These are phyloP conservation scores for Chaetomiaceae sp. DNA, from an alignment of 2,329 filamentous ascomycete genomes.

Conservation along the genomic window DNA sequence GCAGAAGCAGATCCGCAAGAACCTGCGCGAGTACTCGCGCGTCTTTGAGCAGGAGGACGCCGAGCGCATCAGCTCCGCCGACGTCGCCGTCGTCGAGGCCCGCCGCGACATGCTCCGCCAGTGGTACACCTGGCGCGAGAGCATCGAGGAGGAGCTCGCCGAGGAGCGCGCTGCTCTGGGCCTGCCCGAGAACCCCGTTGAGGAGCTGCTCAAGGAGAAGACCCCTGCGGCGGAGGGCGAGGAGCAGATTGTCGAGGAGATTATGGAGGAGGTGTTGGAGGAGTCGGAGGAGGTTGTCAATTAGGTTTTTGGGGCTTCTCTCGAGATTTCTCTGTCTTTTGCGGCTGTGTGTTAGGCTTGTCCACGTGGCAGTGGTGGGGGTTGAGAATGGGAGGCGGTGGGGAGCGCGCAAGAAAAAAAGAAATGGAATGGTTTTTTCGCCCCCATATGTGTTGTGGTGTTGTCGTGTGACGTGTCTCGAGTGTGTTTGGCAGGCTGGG, in stretches of 20 bases:
- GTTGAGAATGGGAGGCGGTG: no score
- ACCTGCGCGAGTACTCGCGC: conserved; percentile 92
- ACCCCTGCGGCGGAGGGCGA: conserved; percentile 49
- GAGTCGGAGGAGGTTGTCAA: conserved; percentile 74
- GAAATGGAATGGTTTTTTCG: no score
- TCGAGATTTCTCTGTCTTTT: background rate
- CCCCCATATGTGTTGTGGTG: no score
- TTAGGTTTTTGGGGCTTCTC: conserved; percentile 25
- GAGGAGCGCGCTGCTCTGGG: conserved; percentile 67
- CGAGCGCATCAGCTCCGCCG: conserved; percentile 87
- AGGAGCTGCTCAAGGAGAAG: conserved; percentile 56
- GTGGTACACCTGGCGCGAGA: conserved; percentile 80
- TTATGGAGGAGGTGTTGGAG: conserved; percentile 76
- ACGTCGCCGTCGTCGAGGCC: conserved; percentile 87
- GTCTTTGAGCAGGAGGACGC: conserved; percentile 93
- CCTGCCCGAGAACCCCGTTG: conserved; percentile 60
- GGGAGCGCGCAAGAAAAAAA: no score
- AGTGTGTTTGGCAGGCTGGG: no score
- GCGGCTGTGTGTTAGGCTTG: no score
- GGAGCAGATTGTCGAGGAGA: conserved; percentile 79
- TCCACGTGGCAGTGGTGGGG: no score
- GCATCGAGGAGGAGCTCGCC: conserved; percentile 63
- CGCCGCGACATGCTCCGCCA: conserved; percentile 78
- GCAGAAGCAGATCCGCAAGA: conserved; percentile 97
- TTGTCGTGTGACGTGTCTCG: no score